These are phyloP conservation scores for Candida yuanshanica DNA, from an alignment of 805 yeast genomes.

Conservation along the genomic window DNA sequence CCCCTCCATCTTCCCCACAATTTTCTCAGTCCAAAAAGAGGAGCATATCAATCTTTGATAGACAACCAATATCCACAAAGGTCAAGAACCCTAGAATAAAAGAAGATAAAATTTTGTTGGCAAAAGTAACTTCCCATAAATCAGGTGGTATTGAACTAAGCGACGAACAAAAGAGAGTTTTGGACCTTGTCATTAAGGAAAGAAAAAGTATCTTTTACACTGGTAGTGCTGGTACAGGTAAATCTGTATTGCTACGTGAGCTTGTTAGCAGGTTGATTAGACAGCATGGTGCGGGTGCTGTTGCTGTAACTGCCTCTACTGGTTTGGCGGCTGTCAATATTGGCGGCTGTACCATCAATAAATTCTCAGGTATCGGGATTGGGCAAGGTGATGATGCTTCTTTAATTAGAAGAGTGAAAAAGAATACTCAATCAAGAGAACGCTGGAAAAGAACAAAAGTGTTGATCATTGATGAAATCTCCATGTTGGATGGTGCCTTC, in stretches of 20 bases:
- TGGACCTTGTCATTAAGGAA: slow-evolving; percentile 45
- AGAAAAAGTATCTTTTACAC: slow-evolving; percentile 62
- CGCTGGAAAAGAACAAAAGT: slow-evolving; percentile 69
- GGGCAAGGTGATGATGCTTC: slow-evolving; percentile 44
- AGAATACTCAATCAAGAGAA: slow-evolving; percentile 34
- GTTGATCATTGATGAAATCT: slow-evolving; percentile 84
- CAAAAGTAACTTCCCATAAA: neutral
- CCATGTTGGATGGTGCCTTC: slow-evolving; percentile 83
- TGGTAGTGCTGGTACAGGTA: slow-evolving; percentile 88
- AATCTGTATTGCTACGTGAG: slow-evolving; percentile 61
- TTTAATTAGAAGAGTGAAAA: slow-evolving; percentile 35
- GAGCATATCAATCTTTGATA: slow-evolving; percentile 2
- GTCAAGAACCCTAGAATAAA: slow-evolving; percentile 11
- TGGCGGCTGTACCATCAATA: slow-evolving; percentile 85
- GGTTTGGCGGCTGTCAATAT: slow-evolving; percentile 94
- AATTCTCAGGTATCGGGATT: slow-evolving; percentile 82
- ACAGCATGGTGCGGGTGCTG: slow-evolving; percentile 39
- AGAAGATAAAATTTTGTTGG: neutral
- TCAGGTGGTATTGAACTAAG: slow-evolving; percentile 23
- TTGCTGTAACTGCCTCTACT: slow-evolving; percentile 92
- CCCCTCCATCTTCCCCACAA: neutral
- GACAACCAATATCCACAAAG: neutral
- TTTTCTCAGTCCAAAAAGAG: slow-evolving; percentile 1
- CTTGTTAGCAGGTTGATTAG: slow-evolving; percentile 49
- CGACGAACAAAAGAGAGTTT: slow-evolving; percentile 46